A percentile compares a stretch with the other conserved stretches of the same genome.
Conservation (phyloP, 2,329 filamentous ascomycete species). For the Ophiostoma piceae region DNA sequence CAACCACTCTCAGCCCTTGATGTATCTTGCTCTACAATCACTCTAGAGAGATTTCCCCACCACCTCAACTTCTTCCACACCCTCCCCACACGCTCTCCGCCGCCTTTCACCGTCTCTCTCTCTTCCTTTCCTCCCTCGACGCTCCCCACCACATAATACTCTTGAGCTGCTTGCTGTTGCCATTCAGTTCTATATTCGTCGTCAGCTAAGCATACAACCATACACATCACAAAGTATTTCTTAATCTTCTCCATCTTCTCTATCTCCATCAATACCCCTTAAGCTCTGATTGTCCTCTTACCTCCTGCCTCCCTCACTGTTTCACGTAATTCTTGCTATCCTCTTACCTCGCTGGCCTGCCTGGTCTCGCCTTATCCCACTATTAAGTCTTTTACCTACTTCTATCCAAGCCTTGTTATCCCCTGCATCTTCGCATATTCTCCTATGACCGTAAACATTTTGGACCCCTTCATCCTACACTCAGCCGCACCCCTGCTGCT, state of each 20-base stretch:
- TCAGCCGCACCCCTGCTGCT: neutral
- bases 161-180: neutral
- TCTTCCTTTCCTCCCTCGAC: neutral
- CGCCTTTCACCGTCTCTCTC: constrained; percentile 14
- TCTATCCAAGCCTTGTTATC: neutral
- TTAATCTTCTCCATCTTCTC: no score
- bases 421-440: constrained; percentile 15
- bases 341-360: neutral
- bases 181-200: neutral
- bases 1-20: neutral
- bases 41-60: neutral
- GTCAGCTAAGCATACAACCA: neutral
- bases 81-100: constrained; percentile 13
- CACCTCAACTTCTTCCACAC: neutral
- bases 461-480: neutral
- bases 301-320: neutral
- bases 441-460: constrained; percentile 9
- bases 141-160: neutral
- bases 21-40: neutral
- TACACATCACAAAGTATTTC: neutral
- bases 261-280: neutral
- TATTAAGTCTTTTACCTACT: neutral
- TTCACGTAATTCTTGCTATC: no score
- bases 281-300: neutral
- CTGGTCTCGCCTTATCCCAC: neutral